Evolutionary conservation across 192 early-diverging fungal genomes (phyloP).

Genomic region (Coemansia sp.): DNA sequence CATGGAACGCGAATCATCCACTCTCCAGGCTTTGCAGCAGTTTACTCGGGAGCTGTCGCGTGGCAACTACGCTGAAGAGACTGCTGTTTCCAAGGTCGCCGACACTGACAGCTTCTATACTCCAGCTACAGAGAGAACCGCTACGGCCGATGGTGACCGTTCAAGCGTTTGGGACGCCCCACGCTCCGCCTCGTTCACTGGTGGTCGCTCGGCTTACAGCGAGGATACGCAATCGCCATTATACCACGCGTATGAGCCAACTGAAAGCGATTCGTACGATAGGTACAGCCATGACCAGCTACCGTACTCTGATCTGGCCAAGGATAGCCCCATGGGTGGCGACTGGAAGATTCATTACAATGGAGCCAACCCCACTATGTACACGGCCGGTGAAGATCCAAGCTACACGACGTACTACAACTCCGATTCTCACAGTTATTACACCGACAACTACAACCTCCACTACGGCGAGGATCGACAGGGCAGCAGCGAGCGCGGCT

Average conservation of each 20-base stretch:
- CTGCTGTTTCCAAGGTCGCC: not conserved
- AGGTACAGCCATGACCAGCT: slow-evolving; percentile 1
- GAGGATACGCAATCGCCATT: slow-evolving; percentile 11
- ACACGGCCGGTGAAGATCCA: slow-evolving; percentile 19
- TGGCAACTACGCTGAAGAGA: slow-evolving; percentile 15
- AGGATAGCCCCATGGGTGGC: slow-evolving; percentile 5
- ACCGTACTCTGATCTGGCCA: slow-evolving; percentile 12
- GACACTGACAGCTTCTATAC: slow-evolving; percentile 8
- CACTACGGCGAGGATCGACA: slow-evolving; percentile 8
- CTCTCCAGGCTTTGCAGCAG: slow-evolving; percentile 7
- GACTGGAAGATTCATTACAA: slow-evolving; percentile 33
- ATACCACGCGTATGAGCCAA: slow-evolving; percentile 23
- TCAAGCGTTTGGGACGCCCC: slow-evolving; percentile 17
- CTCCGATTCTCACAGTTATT: slow-evolving; percentile 6
- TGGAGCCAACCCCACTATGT: slow-evolving; percentile 24
- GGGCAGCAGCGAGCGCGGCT: slow-evolving; percentile 1
- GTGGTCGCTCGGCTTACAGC: slow-evolving; percentile 8
- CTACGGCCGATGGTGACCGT: not conserved
- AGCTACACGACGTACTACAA: slow-evolving; percentile 12
- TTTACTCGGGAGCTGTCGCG: slow-evolving; percentile 12
- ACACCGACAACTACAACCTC: slow-evolving; percentile 7
- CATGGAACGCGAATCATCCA: slow-evolving; percentile 1
- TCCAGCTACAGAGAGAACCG: not conserved
- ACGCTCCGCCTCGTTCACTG: slow-evolving; percentile 12
- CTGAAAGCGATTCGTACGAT: not conserved